phyloP scores from a whole-genome alignment of 2,329 filamentous ascomycete genomes.

The Aspergillus candidus region DNA sequence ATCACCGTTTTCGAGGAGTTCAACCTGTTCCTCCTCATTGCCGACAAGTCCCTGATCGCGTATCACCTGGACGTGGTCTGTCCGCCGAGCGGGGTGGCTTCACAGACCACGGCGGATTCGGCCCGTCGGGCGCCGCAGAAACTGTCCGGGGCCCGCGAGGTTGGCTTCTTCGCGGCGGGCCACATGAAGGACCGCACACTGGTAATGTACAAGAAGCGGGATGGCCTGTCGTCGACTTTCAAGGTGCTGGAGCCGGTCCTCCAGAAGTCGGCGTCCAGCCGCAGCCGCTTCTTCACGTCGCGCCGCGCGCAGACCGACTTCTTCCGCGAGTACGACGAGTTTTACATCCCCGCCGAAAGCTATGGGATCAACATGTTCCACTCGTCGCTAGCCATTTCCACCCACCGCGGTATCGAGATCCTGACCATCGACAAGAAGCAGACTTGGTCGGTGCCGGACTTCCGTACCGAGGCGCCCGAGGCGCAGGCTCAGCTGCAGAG shows the following conservation, averaged over 20 bases:
- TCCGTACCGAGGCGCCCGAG: constrained; percentile 56
- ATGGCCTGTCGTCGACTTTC: constrained; percentile 87
- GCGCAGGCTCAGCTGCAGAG: constrained; percentile 61
- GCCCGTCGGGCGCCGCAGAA: constrained; percentile 83
- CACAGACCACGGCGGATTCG: constrained; percentile 60
- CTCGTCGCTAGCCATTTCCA: constrained; percentile 84
- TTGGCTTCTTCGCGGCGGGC: constrained; percentile 92
- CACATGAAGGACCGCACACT: constrained; percentile 95
- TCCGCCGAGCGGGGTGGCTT: constrained; percentile 42
- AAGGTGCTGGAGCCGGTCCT: constrained; percentile 84
- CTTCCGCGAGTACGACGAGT: constrained; percentile 97
- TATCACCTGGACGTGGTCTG: constrained; percentile 86
- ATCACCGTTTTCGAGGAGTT: constrained; percentile 95
- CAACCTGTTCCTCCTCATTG: constrained; percentile 82
- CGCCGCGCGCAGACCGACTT: constrained; percentile 76
- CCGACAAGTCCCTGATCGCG: constrained; percentile 84
- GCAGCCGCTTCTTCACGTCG: constrained; percentile 58
- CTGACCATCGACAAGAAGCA: constrained; percentile 96
- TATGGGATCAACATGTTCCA: constrained; percentile 96
- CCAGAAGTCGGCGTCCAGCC: constrained; percentile 84
- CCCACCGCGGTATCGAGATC: constrained; percentile 87
- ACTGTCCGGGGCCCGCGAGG: constrained; percentile 77
- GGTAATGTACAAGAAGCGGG: constrained; percentile 95
- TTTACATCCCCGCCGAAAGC: constrained; percentile 94
- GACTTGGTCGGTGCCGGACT: constrained; percentile 85